phyloP scores from a whole-genome alignment of 495 filamentous ascomycete species.

The Chaetomium tenue region DNA sequence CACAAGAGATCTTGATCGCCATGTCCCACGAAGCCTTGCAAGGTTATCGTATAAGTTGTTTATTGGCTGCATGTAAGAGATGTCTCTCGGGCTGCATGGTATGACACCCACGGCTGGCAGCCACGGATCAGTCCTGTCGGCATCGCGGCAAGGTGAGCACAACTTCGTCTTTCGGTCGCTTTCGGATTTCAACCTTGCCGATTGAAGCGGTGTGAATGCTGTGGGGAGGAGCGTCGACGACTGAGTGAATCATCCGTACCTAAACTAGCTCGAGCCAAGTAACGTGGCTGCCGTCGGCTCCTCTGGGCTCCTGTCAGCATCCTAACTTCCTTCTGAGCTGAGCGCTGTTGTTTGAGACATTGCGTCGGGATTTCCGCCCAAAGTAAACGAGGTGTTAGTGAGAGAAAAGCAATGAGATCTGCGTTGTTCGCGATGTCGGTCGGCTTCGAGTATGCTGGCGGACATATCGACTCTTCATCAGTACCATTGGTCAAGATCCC shows the following conservation, averaged over 20 bases:
- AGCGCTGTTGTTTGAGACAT: not conserved
- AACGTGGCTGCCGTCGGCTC: not conserved
- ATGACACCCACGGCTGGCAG: no score
- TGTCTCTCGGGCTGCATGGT: not conserved
- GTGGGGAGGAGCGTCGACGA: not conserved
- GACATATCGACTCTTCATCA: not conserved
- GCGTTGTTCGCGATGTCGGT: not conserved
- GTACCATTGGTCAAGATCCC: not conserved
- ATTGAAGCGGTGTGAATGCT: no score
- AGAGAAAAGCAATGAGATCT: not conserved
- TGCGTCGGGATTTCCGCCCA: not conserved
- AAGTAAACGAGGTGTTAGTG: not conserved
- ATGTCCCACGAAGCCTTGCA: not conserved
- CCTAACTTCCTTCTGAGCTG: not conserved
- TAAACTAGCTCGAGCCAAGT: no score
- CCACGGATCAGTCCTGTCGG: not conserved
- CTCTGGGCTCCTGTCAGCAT: not conserved
- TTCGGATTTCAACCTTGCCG: no score
- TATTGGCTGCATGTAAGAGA: not conserved
- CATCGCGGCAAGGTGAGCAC: not conserved
- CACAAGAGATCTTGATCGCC: not conserved
- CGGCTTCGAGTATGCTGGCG: not conserved
- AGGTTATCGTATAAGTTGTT: not conserved
- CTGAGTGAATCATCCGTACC: not conserved
- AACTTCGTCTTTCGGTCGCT: no score